These are phyloP conservation scores for Neostapfia colusana DNA, from an alignment of 176 grass and related monocot genomes.

Conservation along the genomic window DNA sequence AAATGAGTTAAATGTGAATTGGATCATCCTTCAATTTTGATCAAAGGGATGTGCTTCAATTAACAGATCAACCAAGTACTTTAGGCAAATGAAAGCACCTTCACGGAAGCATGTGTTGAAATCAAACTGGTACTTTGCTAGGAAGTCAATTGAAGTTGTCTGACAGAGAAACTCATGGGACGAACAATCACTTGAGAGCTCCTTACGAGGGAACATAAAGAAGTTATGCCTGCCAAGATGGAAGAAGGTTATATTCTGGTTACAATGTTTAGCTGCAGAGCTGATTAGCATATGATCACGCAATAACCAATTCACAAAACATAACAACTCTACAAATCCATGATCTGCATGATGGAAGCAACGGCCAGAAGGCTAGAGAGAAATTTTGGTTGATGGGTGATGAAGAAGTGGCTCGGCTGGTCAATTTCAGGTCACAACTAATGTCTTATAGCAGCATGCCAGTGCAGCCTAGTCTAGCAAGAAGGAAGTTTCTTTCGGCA, in stretches of 20 bases:
- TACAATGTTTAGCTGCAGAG: background rate
- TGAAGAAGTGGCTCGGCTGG: background rate
- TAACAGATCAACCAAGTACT: slow-evolving; percentile 27
- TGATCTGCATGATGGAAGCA: background rate
- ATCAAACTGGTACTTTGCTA: slow-evolving; percentile 84
- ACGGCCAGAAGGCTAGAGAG: background rate
- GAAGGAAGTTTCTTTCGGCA: background rate
- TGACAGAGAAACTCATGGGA: slow-evolving; percentile 83
- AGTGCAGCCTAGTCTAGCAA: slow-evolving; percentile 1
- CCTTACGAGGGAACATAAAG: slow-evolving; percentile 72
- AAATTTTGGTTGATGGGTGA: background rate
- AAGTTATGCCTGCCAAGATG: slow-evolving; percentile 68
- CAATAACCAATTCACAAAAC: background rate
- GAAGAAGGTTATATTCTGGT: slow-evolving; percentile 15
- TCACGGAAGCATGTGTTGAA: slow-evolving; percentile 85
- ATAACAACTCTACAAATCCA: background rate
- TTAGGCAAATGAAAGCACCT: slow-evolving; percentile 56
- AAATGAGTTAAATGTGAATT: background rate
- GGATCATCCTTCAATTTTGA: slow-evolving; percentile 16
- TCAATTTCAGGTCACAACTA: background rate
- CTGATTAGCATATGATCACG: background rate
- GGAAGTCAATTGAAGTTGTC: slow-evolving; percentile 81
- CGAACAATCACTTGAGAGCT: slow-evolving; percentile 53
- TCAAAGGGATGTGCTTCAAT: slow-evolving; percentile 14
- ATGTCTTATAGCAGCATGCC: background rate